Percentiles rank a stretch among this genome's conserved stretches.
phyloP scores from a whole-genome alignment of 1,284 basidiomycete genomes.

The Jaminaea rosea region DNA sequence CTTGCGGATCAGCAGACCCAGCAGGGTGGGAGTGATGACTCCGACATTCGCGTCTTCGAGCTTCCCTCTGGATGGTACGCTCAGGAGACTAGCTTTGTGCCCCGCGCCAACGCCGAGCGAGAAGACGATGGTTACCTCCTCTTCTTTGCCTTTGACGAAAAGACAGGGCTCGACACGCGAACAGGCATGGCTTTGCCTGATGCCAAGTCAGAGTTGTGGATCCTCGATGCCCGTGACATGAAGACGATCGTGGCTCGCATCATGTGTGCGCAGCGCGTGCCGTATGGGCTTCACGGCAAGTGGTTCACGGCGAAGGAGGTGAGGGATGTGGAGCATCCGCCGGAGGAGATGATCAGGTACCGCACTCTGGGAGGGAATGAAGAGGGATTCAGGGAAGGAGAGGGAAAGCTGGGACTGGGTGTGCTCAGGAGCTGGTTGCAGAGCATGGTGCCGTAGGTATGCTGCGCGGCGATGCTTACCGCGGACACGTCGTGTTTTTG shows the following conservation, averaged over 20 bases:
- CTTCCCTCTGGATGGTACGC: conserved; percentile 50
- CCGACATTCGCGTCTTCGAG: conserved; percentile 48
- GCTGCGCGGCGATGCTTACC: too few relatives aligned
- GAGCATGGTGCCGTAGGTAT: too few relatives aligned
- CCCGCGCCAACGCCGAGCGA: conserved; percentile 16
- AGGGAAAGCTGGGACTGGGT: too few relatives aligned
- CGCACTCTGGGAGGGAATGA: too few relatives aligned
- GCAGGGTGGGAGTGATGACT: conserved; percentile 5
- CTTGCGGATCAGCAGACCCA: conserved; percentile 31
- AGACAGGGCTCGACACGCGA: conserved; percentile 35
- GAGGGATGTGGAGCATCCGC: too few relatives aligned
- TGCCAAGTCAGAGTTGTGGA: conserved; percentile 49
- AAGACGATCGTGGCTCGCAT: conserved; percentile 48
- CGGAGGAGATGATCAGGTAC: too few relatives aligned
- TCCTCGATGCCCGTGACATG: conserved; percentile 50
- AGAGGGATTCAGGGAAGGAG: too few relatives aligned
- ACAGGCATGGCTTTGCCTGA: conserved; percentile 46
- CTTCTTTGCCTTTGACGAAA: conserved; percentile 52
- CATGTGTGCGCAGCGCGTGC: conserved; percentile 50
- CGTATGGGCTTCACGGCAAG: conserved; percentile 47
- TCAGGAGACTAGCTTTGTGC: conserved; percentile 51
- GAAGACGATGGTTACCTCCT: conserved; percentile 52
- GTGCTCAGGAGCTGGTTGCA: too few relatives aligned
- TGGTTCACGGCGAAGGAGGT: conserved; percentile 44
- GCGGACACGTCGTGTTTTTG: too few relatives aligned